Percentiles rank a stretch among this genome's conserved stretches.
phyloP scores from a whole-genome alignment of 78 protist species.

The Tieghemostelium lacteum region DNA sequence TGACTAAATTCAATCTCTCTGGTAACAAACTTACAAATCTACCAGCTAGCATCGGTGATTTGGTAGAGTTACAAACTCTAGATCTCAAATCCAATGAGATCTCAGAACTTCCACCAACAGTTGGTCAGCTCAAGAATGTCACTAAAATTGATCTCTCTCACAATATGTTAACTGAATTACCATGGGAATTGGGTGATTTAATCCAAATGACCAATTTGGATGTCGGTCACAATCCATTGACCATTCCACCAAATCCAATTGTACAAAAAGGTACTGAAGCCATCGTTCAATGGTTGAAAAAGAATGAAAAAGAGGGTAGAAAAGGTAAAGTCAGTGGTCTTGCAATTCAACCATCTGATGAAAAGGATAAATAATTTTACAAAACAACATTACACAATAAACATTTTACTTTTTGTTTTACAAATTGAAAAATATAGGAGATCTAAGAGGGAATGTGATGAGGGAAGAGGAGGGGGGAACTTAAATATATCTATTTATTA shows the following conservation, averaged over 20 bases:
- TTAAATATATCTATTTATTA: too few relatives aligned
- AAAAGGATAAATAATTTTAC: conserved; percentile 6
- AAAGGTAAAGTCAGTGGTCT: conserved; percentile 81
- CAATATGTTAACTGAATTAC: conserved; percentile 82
- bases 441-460: too few relatives aligned
- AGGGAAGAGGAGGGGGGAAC: too few relatives aligned
- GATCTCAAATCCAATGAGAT: conserved; percentile 80
- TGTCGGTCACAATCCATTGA: conserved; percentile 84
- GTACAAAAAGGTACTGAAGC: conserved; percentile 82
- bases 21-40: conserved; percentile 70
- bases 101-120: conserved; percentile 54
- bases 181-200: conserved; percentile 85
- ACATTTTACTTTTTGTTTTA: too few relatives aligned
- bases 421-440: too few relatives aligned
- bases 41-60: conserved; percentile 64
- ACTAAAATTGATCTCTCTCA: conserved; percentile 81
- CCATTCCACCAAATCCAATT: conserved; percentile 86
- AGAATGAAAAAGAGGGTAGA: conserved; percentile 83
- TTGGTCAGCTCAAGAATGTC: conserved; percentile 44
- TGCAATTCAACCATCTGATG: conserved; percentile 54
- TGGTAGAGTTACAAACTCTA: conserved; percentile 46
- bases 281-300: conserved; percentile 78
- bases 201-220: conserved; percentile 49
- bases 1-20: conserved; percentile 73
- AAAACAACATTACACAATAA: conserved; percentile 1